Evolutionary conservation across 306 rosid genomes (phyloP).

Genomic region (Begonia peltatifolia): DNA sequence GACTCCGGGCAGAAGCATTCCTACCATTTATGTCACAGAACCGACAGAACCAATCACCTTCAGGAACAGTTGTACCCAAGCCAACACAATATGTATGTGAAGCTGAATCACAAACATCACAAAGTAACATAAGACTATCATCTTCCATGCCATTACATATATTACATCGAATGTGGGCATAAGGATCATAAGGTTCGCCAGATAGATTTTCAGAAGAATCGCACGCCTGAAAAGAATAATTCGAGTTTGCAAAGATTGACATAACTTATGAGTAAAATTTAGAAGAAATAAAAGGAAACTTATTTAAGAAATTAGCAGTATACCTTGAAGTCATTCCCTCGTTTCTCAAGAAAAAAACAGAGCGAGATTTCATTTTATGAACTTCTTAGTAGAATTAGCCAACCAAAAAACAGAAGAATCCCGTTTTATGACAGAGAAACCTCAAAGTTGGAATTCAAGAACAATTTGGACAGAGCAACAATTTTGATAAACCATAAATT

Average conservation of each 20-base stretch:
- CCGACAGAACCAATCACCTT: slow-evolving; percentile 83
- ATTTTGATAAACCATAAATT: too few relatives aligned
- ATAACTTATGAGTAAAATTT: neutral
- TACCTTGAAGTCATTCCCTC: too few relatives aligned
- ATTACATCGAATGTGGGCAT: slow-evolving; percentile 31
- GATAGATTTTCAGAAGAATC: slow-evolving; percentile 23
- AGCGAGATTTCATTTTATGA: neutral
- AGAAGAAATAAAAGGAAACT: neutral
- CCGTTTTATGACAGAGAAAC: too few relatives aligned
- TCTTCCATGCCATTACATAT: slow-evolving; percentile 31
- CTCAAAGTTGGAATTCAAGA: too few relatives aligned
- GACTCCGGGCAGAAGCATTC: slow-evolving; percentile 17
- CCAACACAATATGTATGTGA: slow-evolving; percentile 79
- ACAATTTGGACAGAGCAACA: too few relatives aligned
- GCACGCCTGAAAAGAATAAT: slow-evolving; percentile 22
- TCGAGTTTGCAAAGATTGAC: neutral
- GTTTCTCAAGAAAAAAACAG: neutral
- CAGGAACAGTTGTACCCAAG: slow-evolving; percentile 53
- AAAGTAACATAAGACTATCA: slow-evolving; percentile 46
- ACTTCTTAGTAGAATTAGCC: neutral
- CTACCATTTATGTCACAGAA: slow-evolving; percentile 23
- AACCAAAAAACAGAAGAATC: neutral
- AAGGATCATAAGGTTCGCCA: slow-evolving; percentile 25
- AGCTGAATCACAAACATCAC: slow-evolving; percentile 60
- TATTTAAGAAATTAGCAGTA: too few relatives aligned